Conservation (phyloP, 208 protist genomes). For the Strigomonas culicis region DNA sequence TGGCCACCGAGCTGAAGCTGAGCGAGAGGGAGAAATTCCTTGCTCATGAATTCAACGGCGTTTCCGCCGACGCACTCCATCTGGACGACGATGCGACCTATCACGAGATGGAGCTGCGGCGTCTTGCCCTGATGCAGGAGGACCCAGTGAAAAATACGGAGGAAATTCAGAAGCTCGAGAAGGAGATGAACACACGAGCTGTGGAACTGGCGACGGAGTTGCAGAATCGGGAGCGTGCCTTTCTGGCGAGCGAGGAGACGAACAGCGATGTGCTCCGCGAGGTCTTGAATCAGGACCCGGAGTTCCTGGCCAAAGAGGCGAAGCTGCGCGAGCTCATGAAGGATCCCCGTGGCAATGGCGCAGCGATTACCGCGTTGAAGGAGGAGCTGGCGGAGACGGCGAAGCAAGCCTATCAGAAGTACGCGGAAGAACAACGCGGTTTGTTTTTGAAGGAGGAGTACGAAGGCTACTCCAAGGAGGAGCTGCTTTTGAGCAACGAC, state of each 20-base stretch:
- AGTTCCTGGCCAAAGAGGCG: conserved; percentile 22
- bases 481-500: conserved; percentile 39
- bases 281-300: conserved; percentile 30
- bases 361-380: conserved; percentile 32
- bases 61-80: conserved; percentile 40
- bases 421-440: conserved; percentile 15
- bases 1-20: conserved; percentile 38
- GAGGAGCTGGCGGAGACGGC: conserved; percentile 29
- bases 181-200: conserved; percentile 43
- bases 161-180: conserved; percentile 29
- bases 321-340: conserved; percentile 36
- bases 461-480: conserved; percentile 28
- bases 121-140: conserved; percentile 40
- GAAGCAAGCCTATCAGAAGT: conserved; percentile 10
- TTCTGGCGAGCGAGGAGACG: conserved; percentile 28
- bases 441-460: conserved; percentile 33
- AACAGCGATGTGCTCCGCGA: conserved; percentile 10
- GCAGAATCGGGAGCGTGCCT: conserved; percentile 37
- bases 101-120: conserved; percentile 55
- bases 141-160: conserved; percentile 28
- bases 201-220: conserved; percentile 47
- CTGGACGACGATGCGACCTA: conserved; percentile 49
- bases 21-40: conserved; percentile 32
- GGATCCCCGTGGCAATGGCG: conserved; percentile 28
- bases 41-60: conserved; percentile 50